Evolutionary conservation across 106 monocot genomes (phyloP).

Genomic region (Dactylorhiza incarnata): DNA sequence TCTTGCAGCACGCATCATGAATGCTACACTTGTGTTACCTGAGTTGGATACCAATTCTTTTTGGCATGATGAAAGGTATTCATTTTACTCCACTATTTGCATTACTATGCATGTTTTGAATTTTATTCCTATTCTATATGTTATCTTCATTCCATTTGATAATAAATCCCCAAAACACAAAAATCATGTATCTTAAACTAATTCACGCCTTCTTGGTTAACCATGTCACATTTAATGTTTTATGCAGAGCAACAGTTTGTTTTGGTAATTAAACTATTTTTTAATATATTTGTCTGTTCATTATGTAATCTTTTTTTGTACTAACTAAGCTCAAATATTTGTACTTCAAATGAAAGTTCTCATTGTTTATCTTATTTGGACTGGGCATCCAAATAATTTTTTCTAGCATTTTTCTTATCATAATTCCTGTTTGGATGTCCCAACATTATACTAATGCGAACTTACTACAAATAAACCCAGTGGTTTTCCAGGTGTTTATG

Average conservation of each 20-base stretch:
- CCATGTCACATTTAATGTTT: neutral
- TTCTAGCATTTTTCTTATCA: neutral
- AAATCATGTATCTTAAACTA: neutral
- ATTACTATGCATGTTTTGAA: neutral
- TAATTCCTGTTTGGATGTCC: neutral
- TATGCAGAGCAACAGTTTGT: neutral
- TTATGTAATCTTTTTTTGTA: neutral
- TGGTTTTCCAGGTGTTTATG: conserved; percentile 93
- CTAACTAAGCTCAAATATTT: conserved; percentile 1
- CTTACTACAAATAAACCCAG: conserved; percentile 28
- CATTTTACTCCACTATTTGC: neutral
- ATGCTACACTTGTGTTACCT: conserved; percentile 91
- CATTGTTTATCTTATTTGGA: conserved; percentile 1
- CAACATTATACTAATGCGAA: conserved; percentile 19
- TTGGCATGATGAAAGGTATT: conserved; percentile 95
- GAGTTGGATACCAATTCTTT: conserved; percentile 92
- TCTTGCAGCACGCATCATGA: conserved; percentile 97
- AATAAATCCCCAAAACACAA: neutral
- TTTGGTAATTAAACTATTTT: neutral
- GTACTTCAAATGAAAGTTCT: neutral
- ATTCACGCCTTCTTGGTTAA: neutral
- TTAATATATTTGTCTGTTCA: neutral
- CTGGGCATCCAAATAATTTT: neutral
- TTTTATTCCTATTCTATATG: neutral
- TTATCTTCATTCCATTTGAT: neutral